These are phyloP conservation scores for Calocera cornea DNA, from an alignment of 768 basidiomycete species.

Conservation along the genomic window DNA sequence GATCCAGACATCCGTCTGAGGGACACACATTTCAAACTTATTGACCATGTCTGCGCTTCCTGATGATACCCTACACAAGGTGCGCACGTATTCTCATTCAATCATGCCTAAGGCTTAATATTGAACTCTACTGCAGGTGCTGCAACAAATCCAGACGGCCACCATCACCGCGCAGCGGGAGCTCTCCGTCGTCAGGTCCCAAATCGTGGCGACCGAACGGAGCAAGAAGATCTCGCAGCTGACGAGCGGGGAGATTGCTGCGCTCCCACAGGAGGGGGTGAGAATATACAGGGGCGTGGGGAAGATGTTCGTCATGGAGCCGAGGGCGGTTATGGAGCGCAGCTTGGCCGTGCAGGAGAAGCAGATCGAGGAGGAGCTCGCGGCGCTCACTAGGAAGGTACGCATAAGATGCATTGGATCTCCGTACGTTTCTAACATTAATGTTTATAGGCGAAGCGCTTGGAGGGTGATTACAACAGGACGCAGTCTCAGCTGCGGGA, in stretches of 20 bases:
- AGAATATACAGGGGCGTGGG: background rate
- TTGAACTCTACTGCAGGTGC: background rate
- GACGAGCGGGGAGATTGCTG: background rate
- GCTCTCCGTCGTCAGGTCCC: background rate
- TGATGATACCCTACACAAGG: constrained; percentile 3
- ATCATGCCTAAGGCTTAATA: background rate
- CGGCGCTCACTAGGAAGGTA: background rate
- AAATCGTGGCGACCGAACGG: background rate
- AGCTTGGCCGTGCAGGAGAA: constrained; percentile 5
- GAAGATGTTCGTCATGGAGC: constrained; percentile 1
- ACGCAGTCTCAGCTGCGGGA: background rate
- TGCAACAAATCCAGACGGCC: background rate
- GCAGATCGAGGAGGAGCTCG: background rate
- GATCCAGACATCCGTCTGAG: too few species aligned
- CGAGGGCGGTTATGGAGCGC: background rate
- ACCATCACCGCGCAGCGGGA: background rate
- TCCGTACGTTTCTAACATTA: background rate
- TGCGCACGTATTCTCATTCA: background rate
- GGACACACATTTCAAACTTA: too few species aligned
- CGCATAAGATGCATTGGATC: background rate
- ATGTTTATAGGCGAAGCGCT: background rate
- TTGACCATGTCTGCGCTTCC: background rate
- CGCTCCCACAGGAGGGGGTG: background rate
- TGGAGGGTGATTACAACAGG: background rate
- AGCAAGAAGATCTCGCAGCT: background rate